phyloP scores from a whole-genome alignment of 768 basidiomycete species.

The Zangia roseola region DNA sequence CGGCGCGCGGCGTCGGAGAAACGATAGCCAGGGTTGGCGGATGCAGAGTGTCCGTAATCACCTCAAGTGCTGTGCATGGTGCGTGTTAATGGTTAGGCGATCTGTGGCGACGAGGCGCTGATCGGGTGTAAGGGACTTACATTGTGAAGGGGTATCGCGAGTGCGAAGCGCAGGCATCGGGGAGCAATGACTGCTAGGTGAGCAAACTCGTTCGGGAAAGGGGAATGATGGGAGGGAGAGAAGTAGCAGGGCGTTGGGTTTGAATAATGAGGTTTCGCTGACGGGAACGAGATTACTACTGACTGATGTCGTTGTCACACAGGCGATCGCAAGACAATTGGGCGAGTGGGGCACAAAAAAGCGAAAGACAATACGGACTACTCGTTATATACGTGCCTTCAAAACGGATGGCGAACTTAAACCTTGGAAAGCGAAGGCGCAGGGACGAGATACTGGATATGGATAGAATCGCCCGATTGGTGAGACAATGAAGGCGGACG shows the following conservation, averaged over 20 bases:
- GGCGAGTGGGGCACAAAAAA: conserved; percentile 58
- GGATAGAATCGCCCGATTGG: conserved; percentile 25
- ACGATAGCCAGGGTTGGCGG: conserved; percentile 54
- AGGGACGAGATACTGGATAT: conserved; percentile 20
- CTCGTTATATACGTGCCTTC: conserved; percentile 51
- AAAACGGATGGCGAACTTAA: conserved; percentile 32
- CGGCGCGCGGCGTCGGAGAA: conserved; percentile 61
- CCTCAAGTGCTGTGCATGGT: conserved; percentile 60
- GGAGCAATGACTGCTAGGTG: conserved; percentile 35
- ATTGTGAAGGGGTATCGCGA: conserved; percentile 64
- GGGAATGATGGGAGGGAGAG: conserved; percentile 33
- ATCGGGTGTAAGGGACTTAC: conserved; percentile 30
- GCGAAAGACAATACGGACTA: conserved; percentile 53
- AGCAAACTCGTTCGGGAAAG: conserved; percentile 36
- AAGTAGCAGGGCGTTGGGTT: conserved; percentile 17
- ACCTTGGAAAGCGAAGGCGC: conserved; percentile 18
- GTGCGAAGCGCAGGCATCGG: conserved; percentile 76
- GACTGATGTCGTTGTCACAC: conserved; percentile 51
- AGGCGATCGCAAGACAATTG: conserved; percentile 58
- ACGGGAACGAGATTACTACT: conserved; percentile 41
- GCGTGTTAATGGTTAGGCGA: conserved; percentile 14
- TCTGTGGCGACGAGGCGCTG: conserved; percentile 1
- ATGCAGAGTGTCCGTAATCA: conserved; percentile 62
- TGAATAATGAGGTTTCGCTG: conserved; percentile 44
- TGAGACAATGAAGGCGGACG: conserved; percentile 34